phyloP scores from a whole-genome alignment of 2,329 filamentous ascomycete species.

The Penicillium hesseltinei region DNA sequence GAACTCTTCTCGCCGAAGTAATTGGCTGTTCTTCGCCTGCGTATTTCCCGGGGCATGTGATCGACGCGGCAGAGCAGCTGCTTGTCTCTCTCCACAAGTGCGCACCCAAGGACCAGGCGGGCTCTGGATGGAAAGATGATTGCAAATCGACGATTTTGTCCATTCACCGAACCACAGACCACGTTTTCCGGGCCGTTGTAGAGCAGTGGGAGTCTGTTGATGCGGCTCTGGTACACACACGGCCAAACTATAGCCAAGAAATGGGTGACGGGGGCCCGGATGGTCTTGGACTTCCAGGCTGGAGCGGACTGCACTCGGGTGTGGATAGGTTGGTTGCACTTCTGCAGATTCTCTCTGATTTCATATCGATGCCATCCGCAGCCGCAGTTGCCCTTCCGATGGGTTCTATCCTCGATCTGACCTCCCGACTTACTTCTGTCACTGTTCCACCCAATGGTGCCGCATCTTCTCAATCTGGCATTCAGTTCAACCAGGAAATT shows the following conservation, averaged over 20 bases:
- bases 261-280: conserved; percentile 42
- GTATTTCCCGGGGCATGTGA: conserved; percentile 54
- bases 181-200: conserved; percentile 72
- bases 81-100: conserved; percentile 73
- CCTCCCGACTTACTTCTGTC: conserved; percentile 68
- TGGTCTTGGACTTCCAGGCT: conserved; percentile 58
- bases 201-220: conserved; percentile 77
- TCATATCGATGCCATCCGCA: conserved; percentile 64
- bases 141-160: conserved; percentile 61
- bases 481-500: conserved; percentile 70
- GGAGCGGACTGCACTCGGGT: conserved; percentile 74
- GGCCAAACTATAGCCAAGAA: conserved; percentile 37
- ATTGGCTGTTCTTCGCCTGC: conserved; percentile 62
- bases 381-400: conserved; percentile 65
- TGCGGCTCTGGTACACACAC: conserved; percentile 36
- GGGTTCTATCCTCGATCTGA: conserved; percentile 65
- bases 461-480: conserved; percentile 42
- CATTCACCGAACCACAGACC: conserved; percentile 70
- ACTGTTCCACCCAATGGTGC: conserved; percentile 49
- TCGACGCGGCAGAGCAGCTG: conserved; percentile 61
- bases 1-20: conserved; percentile 57
- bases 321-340: conserved; percentile 66
- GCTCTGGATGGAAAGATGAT: conserved; percentile 74
- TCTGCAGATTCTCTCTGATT: conserved; percentile 62
- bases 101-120: conserved; percentile 72